Conservation (phyloP, 768 basidiomycete species). For the Mycena latifolia region DNA sequence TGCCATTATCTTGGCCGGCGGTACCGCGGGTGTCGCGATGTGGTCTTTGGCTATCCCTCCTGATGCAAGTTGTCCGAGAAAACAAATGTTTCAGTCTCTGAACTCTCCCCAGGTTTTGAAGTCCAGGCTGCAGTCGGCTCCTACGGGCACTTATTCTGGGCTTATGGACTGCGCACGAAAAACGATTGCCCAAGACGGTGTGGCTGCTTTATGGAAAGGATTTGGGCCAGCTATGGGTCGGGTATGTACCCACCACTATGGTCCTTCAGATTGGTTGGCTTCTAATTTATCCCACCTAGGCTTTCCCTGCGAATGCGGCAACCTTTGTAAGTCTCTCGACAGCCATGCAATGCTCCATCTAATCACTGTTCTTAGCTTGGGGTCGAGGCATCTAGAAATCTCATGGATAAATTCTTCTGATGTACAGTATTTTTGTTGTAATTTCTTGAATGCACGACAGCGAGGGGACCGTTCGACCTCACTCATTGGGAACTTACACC, state of each 20-base stretch:
- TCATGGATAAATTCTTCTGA: slow-evolving; percentile 78
- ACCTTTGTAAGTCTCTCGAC: slow-evolving; percentile 78
- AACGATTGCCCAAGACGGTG: slow-evolving; percentile 90
- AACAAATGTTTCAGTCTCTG: neutral
- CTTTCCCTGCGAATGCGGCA: slow-evolving; percentile 98
- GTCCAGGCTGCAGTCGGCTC: slow-evolving; percentile 95
- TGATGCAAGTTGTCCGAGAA: slow-evolving; percentile 71
- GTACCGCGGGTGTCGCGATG: slow-evolving; percentile 97
- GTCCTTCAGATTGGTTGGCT: neutral
- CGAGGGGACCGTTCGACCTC: too few relatives aligned
- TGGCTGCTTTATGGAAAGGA: slow-evolving; percentile 93
- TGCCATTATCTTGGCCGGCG: slow-evolving; percentile 92
- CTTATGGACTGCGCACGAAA: slow-evolving; percentile 93
- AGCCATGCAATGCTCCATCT: slow-evolving; percentile 19
- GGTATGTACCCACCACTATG: slow-evolving; percentile 56
- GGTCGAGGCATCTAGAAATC: slow-evolving; percentile 89
- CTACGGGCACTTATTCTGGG: slow-evolving; percentile 97
- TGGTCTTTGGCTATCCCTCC: slow-evolving; percentile 98
- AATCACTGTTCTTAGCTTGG: slow-evolving; percentile 72
- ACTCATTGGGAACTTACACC: too few relatives aligned
- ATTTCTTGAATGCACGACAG: slow-evolving; percentile 3
- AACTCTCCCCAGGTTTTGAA: slow-evolving; percentile 81
- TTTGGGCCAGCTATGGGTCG: slow-evolving; percentile 97
- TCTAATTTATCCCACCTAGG: slow-evolving; percentile 58
- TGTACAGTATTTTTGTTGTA: slow-evolving; percentile 15